Conservation (phyloP, 2,329 filamentous ascomycete species). For the Colletotrichum siamense region DNA sequence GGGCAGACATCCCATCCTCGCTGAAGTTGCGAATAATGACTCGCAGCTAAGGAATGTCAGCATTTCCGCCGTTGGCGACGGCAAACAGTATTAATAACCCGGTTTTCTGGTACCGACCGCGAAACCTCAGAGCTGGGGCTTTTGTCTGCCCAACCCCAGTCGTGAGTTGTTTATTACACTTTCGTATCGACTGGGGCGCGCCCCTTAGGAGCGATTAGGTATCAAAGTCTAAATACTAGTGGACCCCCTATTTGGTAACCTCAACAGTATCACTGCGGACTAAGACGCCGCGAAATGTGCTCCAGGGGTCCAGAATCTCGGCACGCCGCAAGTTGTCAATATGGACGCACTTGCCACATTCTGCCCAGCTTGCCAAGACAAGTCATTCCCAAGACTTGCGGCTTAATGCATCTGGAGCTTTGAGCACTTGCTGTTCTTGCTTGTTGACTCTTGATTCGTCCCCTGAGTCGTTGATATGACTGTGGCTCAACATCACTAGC, state of each 20-base stretch:
- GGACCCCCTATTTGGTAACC: neutral
- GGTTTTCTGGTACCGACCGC: neutral
- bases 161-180: neutral
- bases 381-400: neutral
- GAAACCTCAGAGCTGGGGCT: neutral
- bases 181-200: neutral
- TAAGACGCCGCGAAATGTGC: neutral
- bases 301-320: neutral
- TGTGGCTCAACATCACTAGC: neutral
- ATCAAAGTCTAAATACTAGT: neutral
- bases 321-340: neutral
- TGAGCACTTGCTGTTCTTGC: neutral
- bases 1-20: neutral
- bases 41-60: neutral
- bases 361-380: neutral
- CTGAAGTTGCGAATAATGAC: neutral
- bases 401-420: neutral
- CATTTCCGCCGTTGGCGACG: neutral
- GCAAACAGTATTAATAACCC: neutral
- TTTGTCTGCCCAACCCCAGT: neutral
- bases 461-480: neutral
- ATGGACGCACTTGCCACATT: neutral
- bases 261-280: neutral
- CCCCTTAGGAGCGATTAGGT: neutral
- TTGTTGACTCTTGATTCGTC: neutral